Evolutionary conservation across 805 yeast genomes (phyloP).

Genomic region (Metschnikowia chrysomelidarum): DNA sequence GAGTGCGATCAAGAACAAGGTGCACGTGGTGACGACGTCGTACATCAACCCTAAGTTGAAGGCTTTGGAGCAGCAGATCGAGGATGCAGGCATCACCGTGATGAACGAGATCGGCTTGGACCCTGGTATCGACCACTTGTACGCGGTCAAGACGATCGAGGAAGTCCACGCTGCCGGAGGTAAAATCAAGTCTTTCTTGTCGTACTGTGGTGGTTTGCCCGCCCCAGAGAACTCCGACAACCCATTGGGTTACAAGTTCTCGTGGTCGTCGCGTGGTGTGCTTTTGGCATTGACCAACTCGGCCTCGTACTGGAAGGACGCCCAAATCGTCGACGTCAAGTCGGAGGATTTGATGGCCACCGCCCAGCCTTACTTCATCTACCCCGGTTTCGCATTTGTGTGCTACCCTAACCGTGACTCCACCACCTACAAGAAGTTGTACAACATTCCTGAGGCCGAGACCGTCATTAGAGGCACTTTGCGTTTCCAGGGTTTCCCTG

Average conservation of each 20-base stretch:
- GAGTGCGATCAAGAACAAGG: constrained; percentile 87
- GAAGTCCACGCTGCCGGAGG: constrained; percentile 93
- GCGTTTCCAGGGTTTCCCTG: constrained; percentile 98
- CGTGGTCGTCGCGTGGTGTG: constrained; percentile 99
- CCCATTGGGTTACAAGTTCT: constrained; percentile 97
- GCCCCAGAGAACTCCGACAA: constrained; percentile 97
- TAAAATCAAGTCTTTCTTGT: constrained; percentile 87
- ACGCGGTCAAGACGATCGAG: constrained; percentile 96
- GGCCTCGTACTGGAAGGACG: constrained; percentile 87
- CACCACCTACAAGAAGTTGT: constrained; percentile 86
- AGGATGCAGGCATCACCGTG: constrained; percentile 93
- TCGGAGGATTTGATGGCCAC: constrained; percentile 93
- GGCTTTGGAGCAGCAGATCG: constrained; percentile 81
- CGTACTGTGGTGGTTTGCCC: constrained; percentile 98
- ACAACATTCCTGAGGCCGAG: constrained; percentile 95
- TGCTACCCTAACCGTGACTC: constrained; percentile 99
- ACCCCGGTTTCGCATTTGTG: constrained; percentile 93
- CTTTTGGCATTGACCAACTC: constrained; percentile 91
- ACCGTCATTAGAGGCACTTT: constrained; percentile 96
- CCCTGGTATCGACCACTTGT: constrained; percentile 98
- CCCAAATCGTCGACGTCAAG: constrained; percentile 71
- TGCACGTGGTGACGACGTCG: constrained; percentile 90
- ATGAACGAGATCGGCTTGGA: constrained; percentile 99
- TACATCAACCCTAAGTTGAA: constrained; percentile 90
- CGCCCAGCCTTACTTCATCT: constrained; percentile 92